These are phyloP conservation scores for Garcia nutans DNA, from an alignment of 345 rosid species.

Conservation along the genomic window DNA sequence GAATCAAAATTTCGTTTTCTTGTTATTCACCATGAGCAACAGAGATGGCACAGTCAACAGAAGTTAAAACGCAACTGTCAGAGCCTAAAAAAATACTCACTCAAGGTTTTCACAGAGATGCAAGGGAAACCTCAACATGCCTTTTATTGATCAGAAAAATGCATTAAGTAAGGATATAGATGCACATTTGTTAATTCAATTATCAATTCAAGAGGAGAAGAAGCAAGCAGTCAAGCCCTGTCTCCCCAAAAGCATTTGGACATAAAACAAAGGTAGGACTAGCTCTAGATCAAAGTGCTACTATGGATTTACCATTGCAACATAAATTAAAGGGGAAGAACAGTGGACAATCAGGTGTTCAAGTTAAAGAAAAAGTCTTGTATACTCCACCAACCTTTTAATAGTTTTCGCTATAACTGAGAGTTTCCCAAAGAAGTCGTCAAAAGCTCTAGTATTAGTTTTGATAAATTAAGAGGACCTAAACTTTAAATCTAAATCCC, in stretches of 20 bases:
- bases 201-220: neutral
- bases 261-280: neutral
- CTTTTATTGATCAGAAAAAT: neutral
- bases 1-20: neutral
- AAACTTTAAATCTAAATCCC: neutral
- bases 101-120: neutral
- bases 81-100: neutral
- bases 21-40: neutral
- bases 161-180: neutral
- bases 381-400: neutral
- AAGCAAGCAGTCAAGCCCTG: neutral
- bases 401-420: neutral
- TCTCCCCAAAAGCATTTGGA: neutral
- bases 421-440: neutral
- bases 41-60: neutral
- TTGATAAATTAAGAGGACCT: neutral
- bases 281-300: neutral
- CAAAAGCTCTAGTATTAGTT: neutral
- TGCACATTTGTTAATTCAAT: neutral
- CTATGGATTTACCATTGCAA: neutral
- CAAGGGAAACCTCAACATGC: neutral
- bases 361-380: neutral
- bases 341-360: neutral
- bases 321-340: neutral
- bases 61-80: neutral